These are phyloP conservation scores for Adansonia madagascariensis DNA, from an alignment of 441 rosid genomes.

Conservation along the genomic window DNA sequence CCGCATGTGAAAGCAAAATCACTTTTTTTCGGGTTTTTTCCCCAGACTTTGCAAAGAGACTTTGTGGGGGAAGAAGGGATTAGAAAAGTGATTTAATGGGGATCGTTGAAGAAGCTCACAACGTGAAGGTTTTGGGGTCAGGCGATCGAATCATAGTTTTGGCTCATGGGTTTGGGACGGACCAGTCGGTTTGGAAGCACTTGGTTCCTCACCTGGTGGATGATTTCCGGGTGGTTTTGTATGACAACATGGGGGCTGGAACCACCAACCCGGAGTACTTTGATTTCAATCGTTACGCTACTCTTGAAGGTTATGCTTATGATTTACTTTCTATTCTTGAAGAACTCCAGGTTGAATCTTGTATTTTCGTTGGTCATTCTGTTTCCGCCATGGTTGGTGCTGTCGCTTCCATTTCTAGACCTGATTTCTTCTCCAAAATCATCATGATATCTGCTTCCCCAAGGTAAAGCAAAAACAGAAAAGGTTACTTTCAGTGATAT, in stretches of 20 bases:
- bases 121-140: conserved; percentile 68
- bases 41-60: background rate
- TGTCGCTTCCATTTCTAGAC: conserved; percentile 81
- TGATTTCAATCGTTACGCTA: conserved; percentile 73
- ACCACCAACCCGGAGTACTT: conserved; percentile 89
- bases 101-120: conserved; percentile 81
- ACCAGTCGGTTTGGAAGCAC: conserved; percentile 95
- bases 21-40: background rate
- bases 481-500: background rate
- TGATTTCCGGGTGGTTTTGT: conserved; percentile 63
- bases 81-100: conserved; percentile 47
- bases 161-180: conserved; percentile 92
- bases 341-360: conserved; percentile 57
- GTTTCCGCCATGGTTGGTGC: conserved; percentile 78
- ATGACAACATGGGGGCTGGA: conserved; percentile 94
- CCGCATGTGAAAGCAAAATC: background rate
- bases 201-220: conserved; percentile 80
- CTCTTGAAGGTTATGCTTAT: conserved; percentile 75
- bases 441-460: conserved; percentile 80
- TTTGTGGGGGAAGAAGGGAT: background rate
- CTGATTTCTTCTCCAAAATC: conserved; percentile 78
- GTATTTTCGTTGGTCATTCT: conserved; percentile 91
- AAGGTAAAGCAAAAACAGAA: conserved; percentile 41
- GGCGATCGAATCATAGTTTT: conserved; percentile 68
- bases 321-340: conserved; percentile 84